A percentile compares a stretch with the other conserved stretches of the same genome.
Evolutionary conservation across 1,139 yeast species (phyloP).

Genomic region (Sugiyamaella novakii): DNA sequence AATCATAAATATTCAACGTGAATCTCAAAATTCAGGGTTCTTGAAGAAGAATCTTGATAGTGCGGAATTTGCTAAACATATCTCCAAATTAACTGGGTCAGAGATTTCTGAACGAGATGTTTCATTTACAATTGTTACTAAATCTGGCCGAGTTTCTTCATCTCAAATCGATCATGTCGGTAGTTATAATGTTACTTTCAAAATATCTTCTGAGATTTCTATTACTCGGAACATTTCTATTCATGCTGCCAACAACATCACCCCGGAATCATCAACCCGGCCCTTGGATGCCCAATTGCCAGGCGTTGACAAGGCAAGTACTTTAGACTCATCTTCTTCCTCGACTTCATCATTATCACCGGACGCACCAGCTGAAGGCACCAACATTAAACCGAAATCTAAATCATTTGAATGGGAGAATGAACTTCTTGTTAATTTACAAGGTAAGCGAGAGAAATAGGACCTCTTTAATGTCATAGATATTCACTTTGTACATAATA

Average conservation of each 20-base stretch:
- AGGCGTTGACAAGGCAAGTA: not conserved
- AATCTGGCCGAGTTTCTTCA: conserved; percentile 17
- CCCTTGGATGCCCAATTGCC: conserved; percentile 19
- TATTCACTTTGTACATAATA: conserved; percentile 1
- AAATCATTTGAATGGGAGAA: conserved; percentile 25
- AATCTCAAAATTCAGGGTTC: conserved; percentile 28
- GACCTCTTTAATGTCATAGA: too few species aligned
- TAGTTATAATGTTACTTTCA: conserved; percentile 22
- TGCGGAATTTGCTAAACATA: conserved; percentile 27
- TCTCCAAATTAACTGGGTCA: conserved; percentile 29
- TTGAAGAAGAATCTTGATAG: conserved; percentile 23
- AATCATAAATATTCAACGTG: conserved; percentile 25
- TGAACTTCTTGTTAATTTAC: conserved; percentile 21
- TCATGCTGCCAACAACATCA: conserved; percentile 18
- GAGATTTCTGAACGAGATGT: conserved; percentile 18
- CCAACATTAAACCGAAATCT: not conserved
- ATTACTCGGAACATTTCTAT: conserved; percentile 22
- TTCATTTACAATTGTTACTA: conserved; percentile 19
- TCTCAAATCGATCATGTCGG: conserved; percentile 30
- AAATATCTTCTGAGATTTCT: conserved; percentile 23
- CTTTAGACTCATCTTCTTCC: not conserved
- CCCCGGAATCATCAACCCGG: conserved; percentile 1
- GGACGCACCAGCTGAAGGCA: too few species aligned
- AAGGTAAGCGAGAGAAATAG: conserved; percentile 18
- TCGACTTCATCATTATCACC: not conserved